Conservation (phyloP, 805 yeast species). For the Grigorovia transvaalensis region DNA sequence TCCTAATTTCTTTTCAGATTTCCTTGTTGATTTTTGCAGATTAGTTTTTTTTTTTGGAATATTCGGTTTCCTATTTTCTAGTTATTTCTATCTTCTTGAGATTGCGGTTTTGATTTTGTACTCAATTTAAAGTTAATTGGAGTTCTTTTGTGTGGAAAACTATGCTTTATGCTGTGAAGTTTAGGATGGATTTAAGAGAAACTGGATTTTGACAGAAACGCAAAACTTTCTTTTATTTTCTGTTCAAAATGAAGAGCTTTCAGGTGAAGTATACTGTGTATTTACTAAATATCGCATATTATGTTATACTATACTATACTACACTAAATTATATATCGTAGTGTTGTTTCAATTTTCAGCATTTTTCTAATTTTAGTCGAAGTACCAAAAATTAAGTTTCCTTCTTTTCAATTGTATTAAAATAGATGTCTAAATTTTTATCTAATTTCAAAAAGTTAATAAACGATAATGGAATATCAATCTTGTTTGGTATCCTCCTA, state of each 20-base stretch:
- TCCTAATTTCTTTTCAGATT: too few relatives aligned
- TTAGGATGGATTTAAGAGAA: too few relatives aligned
- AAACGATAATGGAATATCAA: slow-evolving; percentile 18
- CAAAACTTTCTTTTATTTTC: too few relatives aligned
- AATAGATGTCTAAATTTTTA: not conserved
- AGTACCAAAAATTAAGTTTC: not conserved
- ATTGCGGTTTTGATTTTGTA: not conserved
- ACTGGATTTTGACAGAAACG: too few relatives aligned
- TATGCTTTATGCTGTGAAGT: too few relatives aligned
- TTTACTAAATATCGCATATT: too few relatives aligned
- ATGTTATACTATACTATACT: not conserved
- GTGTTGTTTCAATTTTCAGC: not conserved
- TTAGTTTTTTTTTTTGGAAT: too few relatives aligned
- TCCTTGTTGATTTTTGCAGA: too few relatives aligned
- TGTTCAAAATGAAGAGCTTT: too few relatives aligned
- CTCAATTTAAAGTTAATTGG: too few relatives aligned
- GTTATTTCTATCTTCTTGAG: not conserved
- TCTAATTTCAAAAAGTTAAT: slow-evolving; percentile 10
- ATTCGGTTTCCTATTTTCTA: not conserved
- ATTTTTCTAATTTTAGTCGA: too few relatives aligned
- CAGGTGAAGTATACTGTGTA: not conserved
- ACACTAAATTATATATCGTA: not conserved
- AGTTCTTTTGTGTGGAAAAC: too few relatives aligned
- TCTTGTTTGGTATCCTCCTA: slow-evolving; percentile 21
- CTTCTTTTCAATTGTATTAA: not conserved